phyloP scores from a whole-genome alignment of 139 green algal species.

The Chlamydomonas eustigma region DNA sequence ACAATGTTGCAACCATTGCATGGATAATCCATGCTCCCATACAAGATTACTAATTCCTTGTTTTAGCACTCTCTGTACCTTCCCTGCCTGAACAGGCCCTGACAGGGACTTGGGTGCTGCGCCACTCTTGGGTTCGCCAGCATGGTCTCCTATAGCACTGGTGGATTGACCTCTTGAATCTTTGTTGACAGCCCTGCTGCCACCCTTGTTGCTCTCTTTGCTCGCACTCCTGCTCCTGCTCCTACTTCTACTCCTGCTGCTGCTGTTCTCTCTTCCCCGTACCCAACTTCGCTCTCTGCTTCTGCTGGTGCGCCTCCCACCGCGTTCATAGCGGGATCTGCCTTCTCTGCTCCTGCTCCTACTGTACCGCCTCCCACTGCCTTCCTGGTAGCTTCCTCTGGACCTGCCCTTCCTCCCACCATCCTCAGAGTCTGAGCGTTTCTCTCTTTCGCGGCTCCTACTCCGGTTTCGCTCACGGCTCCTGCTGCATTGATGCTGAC shows the following conservation, averaged over 20 bases:
- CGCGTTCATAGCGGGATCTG: neutral
- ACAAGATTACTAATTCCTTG: too few species aligned
- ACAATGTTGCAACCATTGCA: too few species aligned
- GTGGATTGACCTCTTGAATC: too few species aligned
- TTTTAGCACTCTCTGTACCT: too few species aligned
- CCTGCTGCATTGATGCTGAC: constrained; percentile 14
- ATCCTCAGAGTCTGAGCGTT: constrained; percentile 5
- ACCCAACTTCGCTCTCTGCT: too few species aligned
- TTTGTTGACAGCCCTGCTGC: neutral
- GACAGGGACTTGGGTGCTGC: too few species aligned
- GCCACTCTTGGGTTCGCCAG: too few species aligned
- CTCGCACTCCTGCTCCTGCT: neutral
- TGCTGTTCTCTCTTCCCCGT: too few species aligned
- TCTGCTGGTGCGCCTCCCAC: neutral
- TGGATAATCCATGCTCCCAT: too few species aligned
- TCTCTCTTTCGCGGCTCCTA: constrained; percentile 21
- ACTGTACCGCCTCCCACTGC: constrained; percentile 5
- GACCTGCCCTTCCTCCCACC: constrained; percentile 7
- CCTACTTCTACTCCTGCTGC: constrained; percentile 11
- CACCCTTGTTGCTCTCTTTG: neutral
- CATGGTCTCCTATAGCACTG: too few species aligned
- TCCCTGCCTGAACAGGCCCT: too few species aligned
- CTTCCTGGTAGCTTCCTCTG: constrained; percentile 11
- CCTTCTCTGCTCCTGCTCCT: constrained; percentile 11
- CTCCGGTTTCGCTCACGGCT: constrained; percentile 18